Percentiles rank a stretch among this genome's conserved stretches.
These are phyloP conservation scores for Aspergillus fischeri DNA, from an alignment of 2,329 filamentous ascomycete genomes.

Conservation along the genomic window DNA sequence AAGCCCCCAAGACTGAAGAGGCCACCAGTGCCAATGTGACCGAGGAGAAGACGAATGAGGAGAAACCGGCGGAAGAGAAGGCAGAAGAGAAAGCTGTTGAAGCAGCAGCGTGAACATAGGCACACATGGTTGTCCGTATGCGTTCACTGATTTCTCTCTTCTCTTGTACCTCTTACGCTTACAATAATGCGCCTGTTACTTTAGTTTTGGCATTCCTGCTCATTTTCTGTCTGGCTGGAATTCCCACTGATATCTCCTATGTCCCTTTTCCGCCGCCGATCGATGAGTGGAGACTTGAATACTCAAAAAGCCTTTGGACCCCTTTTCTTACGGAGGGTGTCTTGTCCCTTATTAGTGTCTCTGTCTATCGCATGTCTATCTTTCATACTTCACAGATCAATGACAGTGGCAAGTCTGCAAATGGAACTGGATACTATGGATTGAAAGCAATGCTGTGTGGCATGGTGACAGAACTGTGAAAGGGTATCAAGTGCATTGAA, in stretches of 20 bases:
- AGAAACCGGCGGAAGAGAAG: slow-evolving; percentile 33
- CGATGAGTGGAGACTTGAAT: background rate
- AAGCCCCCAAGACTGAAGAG: slow-evolving; percentile 14
- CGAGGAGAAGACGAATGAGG: slow-evolving; percentile 34
- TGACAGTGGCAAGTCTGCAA: background rate
- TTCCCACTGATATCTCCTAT: background rate
- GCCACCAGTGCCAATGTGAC: slow-evolving; percentile 9
- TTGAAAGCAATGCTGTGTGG: background rate
- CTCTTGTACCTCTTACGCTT: background rate
- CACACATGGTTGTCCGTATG: background rate
- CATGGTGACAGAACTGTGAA: background rate
- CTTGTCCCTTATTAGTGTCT: background rate
- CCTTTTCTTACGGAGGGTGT: background rate
- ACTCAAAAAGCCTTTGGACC: background rate
- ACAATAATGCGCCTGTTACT: background rate
- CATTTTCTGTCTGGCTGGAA: background rate
- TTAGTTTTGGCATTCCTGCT: background rate
- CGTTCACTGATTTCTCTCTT: background rate
- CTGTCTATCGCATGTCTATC: background rate
- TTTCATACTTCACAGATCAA: background rate
- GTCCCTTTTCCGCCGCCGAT: background rate
- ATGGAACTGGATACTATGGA: background rate
- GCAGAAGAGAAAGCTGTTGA: slow-evolving; percentile 27
- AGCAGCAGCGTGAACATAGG: slow-evolving; percentile 21
- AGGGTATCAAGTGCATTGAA: background rate